These are phyloP conservation scores for Colletotrichum chlorophyti DNA, from an alignment of 2,329 filamentous ascomycete genomes.

Conservation along the genomic window DNA sequence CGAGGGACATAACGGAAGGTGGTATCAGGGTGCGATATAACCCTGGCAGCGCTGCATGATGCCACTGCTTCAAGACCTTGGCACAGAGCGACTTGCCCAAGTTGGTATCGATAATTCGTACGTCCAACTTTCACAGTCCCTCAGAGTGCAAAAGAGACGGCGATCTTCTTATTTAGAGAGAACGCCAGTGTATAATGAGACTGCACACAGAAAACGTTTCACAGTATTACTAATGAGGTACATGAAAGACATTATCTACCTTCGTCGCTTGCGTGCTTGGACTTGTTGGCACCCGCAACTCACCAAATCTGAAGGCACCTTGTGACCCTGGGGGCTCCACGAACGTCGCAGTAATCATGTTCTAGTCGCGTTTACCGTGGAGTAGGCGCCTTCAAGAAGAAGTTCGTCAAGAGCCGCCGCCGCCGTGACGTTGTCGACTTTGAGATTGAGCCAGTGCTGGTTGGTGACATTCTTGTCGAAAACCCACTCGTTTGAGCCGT, in stretches of 20 bases:
- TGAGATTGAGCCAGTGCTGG: slow-evolving; percentile 48
- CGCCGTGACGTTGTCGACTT: slow-evolving; percentile 36
- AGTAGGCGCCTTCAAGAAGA: slow-evolving; percentile 35
- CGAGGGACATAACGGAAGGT: slow-evolving; percentile 17
- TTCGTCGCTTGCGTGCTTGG: too few species aligned
- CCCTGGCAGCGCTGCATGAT: neutral
- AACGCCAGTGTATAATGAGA: too few species aligned
- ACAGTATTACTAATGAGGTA: too few species aligned
- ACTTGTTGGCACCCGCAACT: too few species aligned
- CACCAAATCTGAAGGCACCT: too few species aligned
- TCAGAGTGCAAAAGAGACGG: too few species aligned
- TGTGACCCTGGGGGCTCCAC: too few species aligned
- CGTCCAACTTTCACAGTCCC: too few species aligned
- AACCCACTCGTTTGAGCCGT: slow-evolving; percentile 53
- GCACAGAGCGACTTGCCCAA: neutral
- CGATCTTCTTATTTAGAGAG: too few species aligned
- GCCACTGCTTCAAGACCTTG: neutral
- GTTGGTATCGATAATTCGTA: neutral
- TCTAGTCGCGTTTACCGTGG: neutral
- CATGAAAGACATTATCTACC: too few species aligned
- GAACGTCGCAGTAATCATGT: neutral
- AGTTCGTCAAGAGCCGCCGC: slow-evolving; percentile 38
- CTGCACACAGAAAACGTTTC: too few species aligned
- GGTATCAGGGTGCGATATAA: slow-evolving; percentile 5
- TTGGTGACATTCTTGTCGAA: slow-evolving; percentile 40